Evolutionary conservation across 192 early-diverging fungal genomes (phyloP).

Genomic region (Rhizophagus sp.): DNA sequence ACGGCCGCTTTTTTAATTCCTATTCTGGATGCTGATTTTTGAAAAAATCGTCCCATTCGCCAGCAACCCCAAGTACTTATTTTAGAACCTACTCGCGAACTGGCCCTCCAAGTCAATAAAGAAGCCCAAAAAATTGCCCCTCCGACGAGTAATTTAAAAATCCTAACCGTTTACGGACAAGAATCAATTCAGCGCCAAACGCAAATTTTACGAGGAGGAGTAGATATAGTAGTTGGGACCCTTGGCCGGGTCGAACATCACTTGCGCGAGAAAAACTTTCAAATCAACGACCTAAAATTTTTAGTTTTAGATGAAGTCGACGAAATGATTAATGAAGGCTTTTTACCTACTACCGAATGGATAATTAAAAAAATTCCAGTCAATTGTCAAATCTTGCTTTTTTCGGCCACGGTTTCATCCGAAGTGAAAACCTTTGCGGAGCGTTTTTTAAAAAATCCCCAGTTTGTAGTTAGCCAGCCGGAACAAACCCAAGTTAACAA

Average conservation of each 20-base stretch:
- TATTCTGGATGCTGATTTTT: no score
- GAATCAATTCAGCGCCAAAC: no score
- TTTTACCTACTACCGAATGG: constrained; percentile 23
- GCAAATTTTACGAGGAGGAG: no score
- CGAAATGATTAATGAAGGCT: constrained; percentile 54
- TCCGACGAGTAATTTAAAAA: no score
- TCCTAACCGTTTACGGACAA: no score
- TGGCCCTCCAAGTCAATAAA: no score
- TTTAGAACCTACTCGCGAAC: constrained; percentile 32
- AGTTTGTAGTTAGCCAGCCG: not conserved
- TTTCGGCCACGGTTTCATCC: constrained; percentile 80
- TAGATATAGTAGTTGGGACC: constrained; percentile 76
- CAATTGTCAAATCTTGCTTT: constrained; percentile 66
- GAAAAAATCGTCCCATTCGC: constrained; percentile 23
- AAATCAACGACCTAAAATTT: constrained; percentile 54
- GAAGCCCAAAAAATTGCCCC: no score
- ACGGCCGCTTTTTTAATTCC: constrained; percentile 49
- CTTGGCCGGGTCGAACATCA: constrained; percentile 77
- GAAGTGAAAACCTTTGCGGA: not conserved
- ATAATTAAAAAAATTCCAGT: constrained; percentile 35
- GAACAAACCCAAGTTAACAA: no score
- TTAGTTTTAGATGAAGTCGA: constrained; percentile 77
- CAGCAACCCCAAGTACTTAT: constrained; percentile 29
- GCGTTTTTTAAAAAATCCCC: not conserved
- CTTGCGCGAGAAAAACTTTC: constrained; percentile 72